Conservation (phyloP, 1,284 basidiomycete genomes). For the Ganoderma lingzhi region DNA sequence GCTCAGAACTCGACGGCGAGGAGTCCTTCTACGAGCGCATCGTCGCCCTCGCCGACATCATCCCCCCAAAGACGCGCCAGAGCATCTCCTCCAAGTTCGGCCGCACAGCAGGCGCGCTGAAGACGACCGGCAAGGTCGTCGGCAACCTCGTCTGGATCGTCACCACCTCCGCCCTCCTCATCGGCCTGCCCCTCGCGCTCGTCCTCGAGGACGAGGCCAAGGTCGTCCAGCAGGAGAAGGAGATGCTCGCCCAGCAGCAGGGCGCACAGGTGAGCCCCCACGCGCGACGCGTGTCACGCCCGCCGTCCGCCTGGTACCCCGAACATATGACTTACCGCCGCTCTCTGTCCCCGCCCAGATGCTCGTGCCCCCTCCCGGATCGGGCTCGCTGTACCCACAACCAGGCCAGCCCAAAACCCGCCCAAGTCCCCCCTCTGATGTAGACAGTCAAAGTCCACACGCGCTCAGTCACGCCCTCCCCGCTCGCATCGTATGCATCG, state of each 20-base stretch:
- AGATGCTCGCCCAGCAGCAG: conserved; percentile 92
- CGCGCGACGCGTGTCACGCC: not conserved
- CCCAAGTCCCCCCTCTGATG: conserved; percentile 12
- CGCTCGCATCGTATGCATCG: conserved; percentile 14
- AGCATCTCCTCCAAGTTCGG: conserved; percentile 70
- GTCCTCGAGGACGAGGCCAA: conserved; percentile 96
- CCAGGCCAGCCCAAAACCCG: conserved; percentile 57
- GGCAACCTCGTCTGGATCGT: conserved; percentile 96
- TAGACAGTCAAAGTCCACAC: not conserved
- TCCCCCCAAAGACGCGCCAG: conserved; percentile 90
- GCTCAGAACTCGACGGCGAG: conserved; percentile 69
- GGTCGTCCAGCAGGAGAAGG: conserved; percentile 94
- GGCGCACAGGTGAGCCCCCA: conserved; percentile 68
- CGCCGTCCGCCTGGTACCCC: not conserved
- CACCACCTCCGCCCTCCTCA: conserved; percentile 92
- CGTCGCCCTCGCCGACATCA: conserved; percentile 93
- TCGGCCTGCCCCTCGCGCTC: conserved; percentile 93
- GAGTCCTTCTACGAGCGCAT: conserved; percentile 93
- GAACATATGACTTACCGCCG: not conserved
- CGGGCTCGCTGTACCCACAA: conserved; percentile 54
- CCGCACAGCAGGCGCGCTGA: conserved; percentile 69
- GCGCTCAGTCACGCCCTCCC: not conserved
- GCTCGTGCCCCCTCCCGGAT: conserved; percentile 55
- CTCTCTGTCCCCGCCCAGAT: conserved; percentile 56
- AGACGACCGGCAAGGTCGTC: conserved; percentile 72